Conservation (phyloP, 139 green algal genomes). For the Chlorella sp. region DNA sequence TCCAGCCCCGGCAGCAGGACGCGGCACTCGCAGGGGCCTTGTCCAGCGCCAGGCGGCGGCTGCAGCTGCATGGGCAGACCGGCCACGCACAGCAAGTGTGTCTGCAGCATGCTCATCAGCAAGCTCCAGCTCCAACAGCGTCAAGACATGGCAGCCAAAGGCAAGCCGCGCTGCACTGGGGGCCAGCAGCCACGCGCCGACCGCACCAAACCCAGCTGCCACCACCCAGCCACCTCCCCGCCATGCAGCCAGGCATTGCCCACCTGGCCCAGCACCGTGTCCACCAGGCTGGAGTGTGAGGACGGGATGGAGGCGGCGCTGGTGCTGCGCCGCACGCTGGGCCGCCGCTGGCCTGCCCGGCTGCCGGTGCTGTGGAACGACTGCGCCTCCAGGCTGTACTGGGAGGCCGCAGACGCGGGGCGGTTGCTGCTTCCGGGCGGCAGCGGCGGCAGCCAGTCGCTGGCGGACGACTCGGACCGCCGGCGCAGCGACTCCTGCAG, state of each 20-base stretch:
- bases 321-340: neutral
- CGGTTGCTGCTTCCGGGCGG: neutral
- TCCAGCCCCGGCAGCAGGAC: slow-evolving; percentile 31
- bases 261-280: slow-evolving; percentile 17
- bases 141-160: no score
- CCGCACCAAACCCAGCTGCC: no score
- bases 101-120: no score
- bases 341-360: no score
- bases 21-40: slow-evolving; percentile 11
- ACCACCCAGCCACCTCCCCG: no score
- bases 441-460: neutral
- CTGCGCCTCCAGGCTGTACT: neutral
- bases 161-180: no score
- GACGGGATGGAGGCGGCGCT: neutral
- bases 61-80: neutral
- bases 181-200: neutral
- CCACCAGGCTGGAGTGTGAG: neutral
- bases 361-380: neutral
- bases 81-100: no score
- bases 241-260: neutral
- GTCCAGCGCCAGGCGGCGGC: neutral
- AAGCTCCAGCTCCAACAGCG: no score
- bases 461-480: no score
- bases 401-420: neutral
- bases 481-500: no score